A percentile compares a stretch with the other conserved stretches of the same genome.
Conservation (phyloP, 192 early-diverging fungal genomes). For the Cetraspora pellucida region DNA sequence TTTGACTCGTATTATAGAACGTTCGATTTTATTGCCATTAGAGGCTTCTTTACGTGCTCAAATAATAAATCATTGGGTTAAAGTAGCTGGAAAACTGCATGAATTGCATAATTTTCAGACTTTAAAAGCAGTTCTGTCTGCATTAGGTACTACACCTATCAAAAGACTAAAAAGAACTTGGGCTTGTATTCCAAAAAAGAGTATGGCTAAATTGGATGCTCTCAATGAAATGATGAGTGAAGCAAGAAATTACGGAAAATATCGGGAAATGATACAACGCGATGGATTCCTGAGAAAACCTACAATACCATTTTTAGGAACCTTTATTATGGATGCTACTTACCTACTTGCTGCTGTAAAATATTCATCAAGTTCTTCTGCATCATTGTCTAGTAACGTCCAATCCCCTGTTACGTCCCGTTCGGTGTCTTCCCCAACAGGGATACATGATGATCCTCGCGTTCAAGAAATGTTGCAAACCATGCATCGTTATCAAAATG, state of each 20-base stretch:
- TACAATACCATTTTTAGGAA: constrained; percentile 72
- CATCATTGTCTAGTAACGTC: constrained; percentile 7
- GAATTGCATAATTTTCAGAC: constrained; percentile 70
- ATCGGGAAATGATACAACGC: constrained; percentile 60
- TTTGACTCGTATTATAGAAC: constrained; percentile 72
- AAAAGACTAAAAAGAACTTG: constrained; percentile 72
- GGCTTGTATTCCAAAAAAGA: constrained; percentile 68
- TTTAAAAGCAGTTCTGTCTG: constrained; percentile 68
- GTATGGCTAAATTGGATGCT: constrained; percentile 55
- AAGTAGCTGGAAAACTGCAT: constrained; percentile 60
- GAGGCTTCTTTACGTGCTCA: constrained; percentile 61
- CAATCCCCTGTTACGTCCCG: constrained; percentile 10
- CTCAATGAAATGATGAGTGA: constrained; percentile 66
- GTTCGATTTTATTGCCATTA: constrained; percentile 63
- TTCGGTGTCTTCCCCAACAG: constrained; percentile 36
- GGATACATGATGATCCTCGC: constrained; percentile 54
- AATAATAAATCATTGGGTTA: constrained; percentile 70
- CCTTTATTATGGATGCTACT: constrained; percentile 78
- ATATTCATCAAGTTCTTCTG: constrained; percentile 38
- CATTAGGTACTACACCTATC: constrained; percentile 70
- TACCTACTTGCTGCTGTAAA: constrained; percentile 70
- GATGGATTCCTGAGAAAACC: constrained; percentile 51
- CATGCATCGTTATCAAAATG: constrained; percentile 56
- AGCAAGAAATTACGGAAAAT: constrained; percentile 70
- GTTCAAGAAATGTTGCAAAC: constrained; percentile 62